These are phyloP conservation scores for Paramecium primaurelia DNA, from an alignment of 73 alveolate genomes.

Conservation along the genomic window DNA sequence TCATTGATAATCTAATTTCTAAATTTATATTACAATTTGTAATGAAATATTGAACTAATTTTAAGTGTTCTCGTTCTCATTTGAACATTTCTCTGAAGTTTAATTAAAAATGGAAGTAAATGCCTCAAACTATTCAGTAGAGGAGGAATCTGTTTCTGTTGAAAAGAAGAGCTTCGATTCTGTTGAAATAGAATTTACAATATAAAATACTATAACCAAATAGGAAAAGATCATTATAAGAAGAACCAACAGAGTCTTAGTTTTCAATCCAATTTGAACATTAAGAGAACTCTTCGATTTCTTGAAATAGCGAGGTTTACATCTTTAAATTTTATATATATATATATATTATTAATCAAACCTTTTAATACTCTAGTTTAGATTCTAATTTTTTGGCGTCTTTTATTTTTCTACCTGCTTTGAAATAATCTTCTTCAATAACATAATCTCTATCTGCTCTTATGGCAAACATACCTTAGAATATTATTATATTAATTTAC, in stretches of 20 bases:
- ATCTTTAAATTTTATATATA: neutral
- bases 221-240: neutral
- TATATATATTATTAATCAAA: slow-evolving; percentile 62
- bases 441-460: slow-evolving; percentile 98
- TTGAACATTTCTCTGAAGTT: neutral
- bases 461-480: slow-evolving; percentile 98
- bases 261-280: slow-evolving; percentile 27
- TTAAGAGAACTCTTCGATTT: neutral
- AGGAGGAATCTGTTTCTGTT: neutral
- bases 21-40: slow-evolving; percentile 11
- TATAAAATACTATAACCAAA: slow-evolving; percentile 31
- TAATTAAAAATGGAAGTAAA: neutral
- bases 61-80: neutral
- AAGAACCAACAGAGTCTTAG: slow-evolving; percentile 21
- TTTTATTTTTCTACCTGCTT: slow-evolving; percentile 97
- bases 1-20: neutral
- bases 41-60: slow-evolving; percentile 36
- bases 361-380: slow-evolving; percentile 90
- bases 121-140: neutral
- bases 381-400: slow-evolving; percentile 95
- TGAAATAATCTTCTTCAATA: slow-evolving; percentile 98
- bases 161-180: slow-evolving; percentile 10
- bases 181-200: neutral
- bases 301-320: neutral
- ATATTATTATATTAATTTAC: neutral